phyloP scores from a whole-genome alignment of 2,329 filamentous ascomycete species.

The Colletotrichum spinosum region DNA sequence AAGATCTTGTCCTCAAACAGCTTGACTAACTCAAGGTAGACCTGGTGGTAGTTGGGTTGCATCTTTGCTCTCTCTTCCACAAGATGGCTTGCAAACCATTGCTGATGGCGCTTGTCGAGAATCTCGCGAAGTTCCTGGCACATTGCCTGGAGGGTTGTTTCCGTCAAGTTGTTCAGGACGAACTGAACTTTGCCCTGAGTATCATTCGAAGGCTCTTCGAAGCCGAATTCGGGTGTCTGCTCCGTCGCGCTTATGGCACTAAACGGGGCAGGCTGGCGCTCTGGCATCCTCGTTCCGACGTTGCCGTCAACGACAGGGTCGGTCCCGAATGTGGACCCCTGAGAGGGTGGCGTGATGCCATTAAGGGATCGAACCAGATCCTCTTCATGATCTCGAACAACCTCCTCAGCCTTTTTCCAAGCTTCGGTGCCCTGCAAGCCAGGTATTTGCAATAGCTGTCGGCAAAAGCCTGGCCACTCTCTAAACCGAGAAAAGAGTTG shows the following conservation, averaged over 20 bases:
- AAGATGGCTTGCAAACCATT: constrained; percentile 96
- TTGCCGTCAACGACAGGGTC: constrained; percentile 77
- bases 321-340: constrained; percentile 50
- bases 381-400: constrained; percentile 76
- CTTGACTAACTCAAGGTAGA: constrained; percentile 91
- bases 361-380: constrained; percentile 69
- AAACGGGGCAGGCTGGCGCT: constrained; percentile 78
- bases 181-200: constrained; percentile 95
- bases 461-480: constrained; percentile 97
- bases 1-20: constrained; percentile 83
- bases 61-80: constrained; percentile 97
- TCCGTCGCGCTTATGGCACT: constrained; percentile 81
- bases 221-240: constrained; percentile 70
- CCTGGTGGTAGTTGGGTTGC: constrained; percentile 94
- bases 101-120: constrained; percentile 83
- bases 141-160: constrained; percentile 87
- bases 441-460: constrained; percentile 83
- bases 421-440: constrained; percentile 87
- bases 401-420: constrained; percentile 83
- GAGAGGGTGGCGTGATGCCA: constrained; percentile 53
- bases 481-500: constrained; percentile 85
- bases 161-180: constrained; percentile 95
- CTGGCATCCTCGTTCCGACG: constrained; percentile 66
- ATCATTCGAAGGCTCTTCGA: constrained; percentile 86
- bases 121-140: constrained; percentile 83